These are phyloP conservation scores for Urtica urens DNA, from an alignment of 306 rosid genomes.

Conservation along the genomic window DNA sequence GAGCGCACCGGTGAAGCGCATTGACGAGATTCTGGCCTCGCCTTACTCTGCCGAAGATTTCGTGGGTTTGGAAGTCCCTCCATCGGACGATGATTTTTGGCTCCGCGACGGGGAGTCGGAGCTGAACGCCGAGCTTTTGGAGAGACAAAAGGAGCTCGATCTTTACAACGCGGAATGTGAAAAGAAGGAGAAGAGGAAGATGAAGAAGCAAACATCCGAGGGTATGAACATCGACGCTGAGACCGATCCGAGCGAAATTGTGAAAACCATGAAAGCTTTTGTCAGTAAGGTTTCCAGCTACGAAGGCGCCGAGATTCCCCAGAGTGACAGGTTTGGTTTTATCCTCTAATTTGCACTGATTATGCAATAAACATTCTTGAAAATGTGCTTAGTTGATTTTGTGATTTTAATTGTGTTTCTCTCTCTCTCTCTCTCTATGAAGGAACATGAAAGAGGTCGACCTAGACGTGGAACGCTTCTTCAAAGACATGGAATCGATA, in stretches of 20 bases:
- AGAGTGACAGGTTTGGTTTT: slow-evolving; percentile 64
- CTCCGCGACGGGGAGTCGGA: slow-evolving; percentile 80
- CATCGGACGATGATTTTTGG: slow-evolving; percentile 85
- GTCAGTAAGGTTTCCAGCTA: slow-evolving; percentile 71
- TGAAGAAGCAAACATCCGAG: slow-evolving; percentile 28
- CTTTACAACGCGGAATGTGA: slow-evolving; percentile 49
- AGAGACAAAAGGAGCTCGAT: slow-evolving; percentile 89
- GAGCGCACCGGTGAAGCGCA: slow-evolving; percentile 78
- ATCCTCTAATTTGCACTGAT: no score
- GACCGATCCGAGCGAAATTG: slow-evolving; percentile 58
- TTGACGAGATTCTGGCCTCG: slow-evolving; percentile 73
- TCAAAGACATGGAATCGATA: slow-evolving; percentile 65
- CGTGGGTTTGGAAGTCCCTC: slow-evolving; percentile 48
- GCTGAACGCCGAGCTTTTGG: slow-evolving; percentile 58
- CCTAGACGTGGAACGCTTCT: slow-evolving; percentile 58
- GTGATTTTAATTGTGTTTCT: slow-evolving; percentile 15
- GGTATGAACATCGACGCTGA: slow-evolving; percentile 39
- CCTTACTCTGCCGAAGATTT: slow-evolving; percentile 53
- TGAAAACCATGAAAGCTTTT: slow-evolving; percentile 71
- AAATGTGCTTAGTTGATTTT: background rate
- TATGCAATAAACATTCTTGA: no score
- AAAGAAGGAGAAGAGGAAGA: slow-evolving; percentile 48
- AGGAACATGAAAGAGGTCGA: slow-evolving; percentile 72
- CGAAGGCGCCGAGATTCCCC: slow-evolving; percentile 84
- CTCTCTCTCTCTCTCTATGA: slow-evolving; percentile 24